phyloP scores from a whole-genome alignment of 2,329 filamentous ascomycete species.

The Juglanconis sp. region DNA sequence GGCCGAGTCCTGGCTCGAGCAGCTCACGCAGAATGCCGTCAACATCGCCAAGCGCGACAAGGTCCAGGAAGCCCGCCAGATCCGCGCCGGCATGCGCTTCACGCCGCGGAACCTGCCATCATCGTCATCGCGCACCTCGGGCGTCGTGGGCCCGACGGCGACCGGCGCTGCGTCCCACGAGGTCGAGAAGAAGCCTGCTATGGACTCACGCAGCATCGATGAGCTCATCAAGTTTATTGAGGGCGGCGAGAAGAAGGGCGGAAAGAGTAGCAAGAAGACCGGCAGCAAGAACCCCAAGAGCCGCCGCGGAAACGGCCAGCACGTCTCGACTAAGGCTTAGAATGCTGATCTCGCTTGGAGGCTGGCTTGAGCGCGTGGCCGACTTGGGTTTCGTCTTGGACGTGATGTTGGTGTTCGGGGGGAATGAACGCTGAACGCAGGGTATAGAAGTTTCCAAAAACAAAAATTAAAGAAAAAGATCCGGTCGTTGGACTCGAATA shows the following conservation, averaged over 20 bases:
- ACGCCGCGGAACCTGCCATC: constrained; percentile 58
- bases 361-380: too few species aligned
- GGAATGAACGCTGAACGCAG: too few species aligned
- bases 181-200: constrained; percentile 29
- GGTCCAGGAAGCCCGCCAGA: constrained; percentile 71
- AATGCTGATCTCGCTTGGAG: not conserved
- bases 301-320: constrained; percentile 39
- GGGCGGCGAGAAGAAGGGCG: constrained; percentile 57
- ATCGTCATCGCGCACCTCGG: not conserved
- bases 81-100: constrained; percentile 68
- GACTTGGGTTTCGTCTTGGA: too few species aligned
- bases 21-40: constrained; percentile 93
- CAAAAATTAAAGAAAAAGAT: too few species aligned
- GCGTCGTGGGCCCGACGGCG: constrained; percentile 43
- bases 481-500: too few species aligned
- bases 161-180: constrained; percentile 32
- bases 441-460: too few species aligned
- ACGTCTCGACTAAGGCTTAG: constrained; percentile 14
- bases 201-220: constrained; percentile 84
- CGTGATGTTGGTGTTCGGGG: too few species aligned
- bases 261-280: constrained; percentile 28
- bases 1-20: constrained; percentile 92
- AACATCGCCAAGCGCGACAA: constrained; percentile 92
- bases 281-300: constrained; percentile 52
- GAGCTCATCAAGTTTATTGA: constrained; percentile 95